Evolutionary conservation across 2,329 filamentous ascomycete genomes (phyloP), one percentile per base, ranked within the genome.

Genomic region (Fusarium sp.): DNA sequence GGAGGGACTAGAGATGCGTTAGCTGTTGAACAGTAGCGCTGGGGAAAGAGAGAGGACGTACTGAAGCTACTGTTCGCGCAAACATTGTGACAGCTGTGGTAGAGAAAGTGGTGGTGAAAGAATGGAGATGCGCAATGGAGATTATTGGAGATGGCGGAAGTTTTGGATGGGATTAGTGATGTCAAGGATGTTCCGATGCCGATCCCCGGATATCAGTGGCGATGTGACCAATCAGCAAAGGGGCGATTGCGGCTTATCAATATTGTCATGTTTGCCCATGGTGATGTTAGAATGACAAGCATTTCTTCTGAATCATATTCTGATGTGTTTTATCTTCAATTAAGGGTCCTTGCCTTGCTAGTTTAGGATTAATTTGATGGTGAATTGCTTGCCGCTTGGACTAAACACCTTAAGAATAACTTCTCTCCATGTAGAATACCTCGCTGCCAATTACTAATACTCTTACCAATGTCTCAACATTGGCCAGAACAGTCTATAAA

Each of bases 1-100:
- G 78, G 54, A 81, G 75, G 69, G 74, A 79, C 81, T 83, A 50
- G 1, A 38, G 30, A 32, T 4, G 15, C 11, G 53, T 76, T 50
- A 75, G 67, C 40, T 35, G 20, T 42, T 35, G 32, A 17, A 15
- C 8, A 46, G 15, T 4, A 13, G 23, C 11, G 35, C 49, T 18
- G 50, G 17, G 9, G 15, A 14, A 27, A 12, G 30, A 23, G 44
- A 6, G 4, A 32, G 3, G 2, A 3, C 71, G 33, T 63, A 77
- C 75, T 37, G 75, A 77, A 41, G 67, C 66, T 67, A 74, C 67
- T 74, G 74, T 74, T 77, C 74, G 73, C 35, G 75, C 62, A 64
- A 77, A 77, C 75, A 77, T 77, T 37, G 59, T 77, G 44, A 57
- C 14, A 18, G 49, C 23, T 76, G 46, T 64, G 73, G 50, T 20